phyloP scores from a whole-genome alignment of 305 asterid species.

The Fraxinus platypoda region DNA sequence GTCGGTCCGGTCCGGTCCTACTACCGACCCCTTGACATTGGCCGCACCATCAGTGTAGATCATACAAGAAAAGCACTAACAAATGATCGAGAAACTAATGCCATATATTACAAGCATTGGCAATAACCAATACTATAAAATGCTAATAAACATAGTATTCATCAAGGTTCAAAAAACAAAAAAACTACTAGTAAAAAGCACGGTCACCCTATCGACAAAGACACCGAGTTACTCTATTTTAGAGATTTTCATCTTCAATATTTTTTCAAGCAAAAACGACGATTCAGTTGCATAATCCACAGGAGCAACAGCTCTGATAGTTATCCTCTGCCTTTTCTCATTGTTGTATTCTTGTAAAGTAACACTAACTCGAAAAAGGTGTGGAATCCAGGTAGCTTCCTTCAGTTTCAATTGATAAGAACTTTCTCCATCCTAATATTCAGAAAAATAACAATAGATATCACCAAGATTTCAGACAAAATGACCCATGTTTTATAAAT shows the following conservation, averaged over 20 bases:
- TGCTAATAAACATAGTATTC: background rate
- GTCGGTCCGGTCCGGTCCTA: background rate
- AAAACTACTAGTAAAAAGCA: background rate
- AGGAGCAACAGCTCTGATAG: conserved; percentile 59
- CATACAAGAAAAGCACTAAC: background rate
- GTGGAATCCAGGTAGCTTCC: conserved; percentile 73
- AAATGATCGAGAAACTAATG: background rate
- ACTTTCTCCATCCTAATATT: conserved; percentile 49
- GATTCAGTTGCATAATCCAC: conserved; percentile 79
- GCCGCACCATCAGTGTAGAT: background rate
- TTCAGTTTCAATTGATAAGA: conserved; percentile 62
- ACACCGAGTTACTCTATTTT: conserved; percentile 16
- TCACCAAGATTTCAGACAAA: background rate
- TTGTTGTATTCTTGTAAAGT: conserved; percentile 60
- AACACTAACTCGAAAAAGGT: conserved; percentile 78
- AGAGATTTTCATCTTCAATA: conserved; percentile 54
- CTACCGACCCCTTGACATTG: background rate
- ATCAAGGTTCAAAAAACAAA: background rate
- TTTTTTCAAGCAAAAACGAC: conserved; percentile 59
- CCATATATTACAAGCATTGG: background rate
- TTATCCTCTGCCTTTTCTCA: conserved; percentile 84
- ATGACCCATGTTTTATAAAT: background rate
- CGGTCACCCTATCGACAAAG: background rate
- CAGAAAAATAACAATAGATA: background rate
- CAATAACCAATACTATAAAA: background rate